A percentile compares a stretch with the other conserved stretches of the same genome.
These are phyloP conservation scores for Panaeolus cyanescens DNA, from an alignment of 768 basidiomycete genomes.

Conservation along the genomic window DNA sequence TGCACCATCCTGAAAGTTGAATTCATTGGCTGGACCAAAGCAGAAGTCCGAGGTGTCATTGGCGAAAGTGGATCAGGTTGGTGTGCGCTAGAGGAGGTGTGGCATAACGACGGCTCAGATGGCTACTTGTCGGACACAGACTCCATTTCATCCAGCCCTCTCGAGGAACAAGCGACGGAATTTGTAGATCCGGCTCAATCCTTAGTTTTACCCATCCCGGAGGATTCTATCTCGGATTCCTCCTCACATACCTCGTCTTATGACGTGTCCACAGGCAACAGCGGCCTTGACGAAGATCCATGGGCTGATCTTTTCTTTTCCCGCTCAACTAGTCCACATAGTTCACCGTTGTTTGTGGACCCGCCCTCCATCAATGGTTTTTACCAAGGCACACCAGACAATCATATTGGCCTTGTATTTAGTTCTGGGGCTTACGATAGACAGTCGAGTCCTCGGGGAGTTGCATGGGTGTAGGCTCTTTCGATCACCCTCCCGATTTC, in stretches of 20 bases:
- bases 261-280: constrained; percentile 9
- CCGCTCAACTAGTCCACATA: constrained; percentile 9
- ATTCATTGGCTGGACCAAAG: constrained; percentile 74
- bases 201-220: constrained; percentile 76
- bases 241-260: constrained; percentile 11
- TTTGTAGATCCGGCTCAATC: constrained; percentile 60
- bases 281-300: constrained; percentile 30
- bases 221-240: constrained; percentile 38
- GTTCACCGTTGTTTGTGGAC: constrained; percentile 14
- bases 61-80: constrained; percentile 75
- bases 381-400: background rate
- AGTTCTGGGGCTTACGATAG: constrained; percentile 11
- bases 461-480: background rate
- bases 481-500: no score
- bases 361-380: constrained; percentile 31
- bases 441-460: background rate
- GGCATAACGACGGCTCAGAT: constrained; percentile 9
- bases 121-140: constrained; percentile 21
- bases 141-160: constrained; percentile 20
- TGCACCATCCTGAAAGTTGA: constrained; percentile 69
- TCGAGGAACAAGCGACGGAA: constrained; percentile 23
- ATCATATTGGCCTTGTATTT: constrained; percentile 9
- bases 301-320: constrained; percentile 29
- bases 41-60: constrained; percentile 63
- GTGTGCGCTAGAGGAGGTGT: constrained; percentile 70